These are phyloP conservation scores for Talaromyces sp. DNA, from an alignment of 2,329 filamentous ascomycete species.

Conservation along the genomic window DNA sequence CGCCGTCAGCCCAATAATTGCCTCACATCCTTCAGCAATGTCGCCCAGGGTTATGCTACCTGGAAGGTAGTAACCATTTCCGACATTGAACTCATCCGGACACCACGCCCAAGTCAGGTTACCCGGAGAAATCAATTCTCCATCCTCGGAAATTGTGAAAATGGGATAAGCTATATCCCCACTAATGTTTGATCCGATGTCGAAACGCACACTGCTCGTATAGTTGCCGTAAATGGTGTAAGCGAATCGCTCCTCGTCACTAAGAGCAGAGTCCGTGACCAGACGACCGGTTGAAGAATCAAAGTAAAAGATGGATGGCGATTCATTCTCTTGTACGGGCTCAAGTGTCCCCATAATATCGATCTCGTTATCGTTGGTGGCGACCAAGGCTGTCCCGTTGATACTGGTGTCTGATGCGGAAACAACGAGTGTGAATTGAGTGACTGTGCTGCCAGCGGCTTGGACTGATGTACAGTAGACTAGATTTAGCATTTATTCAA, in stretches of 20 bases:
- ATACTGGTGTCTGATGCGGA: neutral
- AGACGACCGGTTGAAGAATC: neutral
- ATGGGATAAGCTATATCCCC: neutral
- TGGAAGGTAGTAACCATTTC: constrained; percentile 13
- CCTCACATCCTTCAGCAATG: constrained; percentile 4
- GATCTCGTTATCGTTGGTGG: neutral
- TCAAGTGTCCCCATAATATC: neutral
- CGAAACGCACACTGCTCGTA: neutral
- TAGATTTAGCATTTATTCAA: neutral
- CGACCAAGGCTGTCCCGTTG: neutral
- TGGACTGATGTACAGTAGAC: neutral
- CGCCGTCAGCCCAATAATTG: neutral
- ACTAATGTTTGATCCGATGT: neutral
- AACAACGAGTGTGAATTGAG: neutral
- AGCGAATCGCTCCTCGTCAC: neutral
- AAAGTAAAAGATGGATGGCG: neutral
- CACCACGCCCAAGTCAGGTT: constrained; percentile 28
- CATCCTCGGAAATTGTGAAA: neutral
- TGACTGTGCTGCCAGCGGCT: neutral
- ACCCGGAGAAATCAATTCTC: neutral
- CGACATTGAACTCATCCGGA: constrained; percentile 9
- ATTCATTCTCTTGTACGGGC: neutral
- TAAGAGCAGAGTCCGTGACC: neutral
- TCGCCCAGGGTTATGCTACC: constrained; percentile 12
- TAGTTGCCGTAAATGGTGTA: neutral